Conservation (phyloP, 352 stramenopile species). For the Globisporangium radiosum region DNA sequence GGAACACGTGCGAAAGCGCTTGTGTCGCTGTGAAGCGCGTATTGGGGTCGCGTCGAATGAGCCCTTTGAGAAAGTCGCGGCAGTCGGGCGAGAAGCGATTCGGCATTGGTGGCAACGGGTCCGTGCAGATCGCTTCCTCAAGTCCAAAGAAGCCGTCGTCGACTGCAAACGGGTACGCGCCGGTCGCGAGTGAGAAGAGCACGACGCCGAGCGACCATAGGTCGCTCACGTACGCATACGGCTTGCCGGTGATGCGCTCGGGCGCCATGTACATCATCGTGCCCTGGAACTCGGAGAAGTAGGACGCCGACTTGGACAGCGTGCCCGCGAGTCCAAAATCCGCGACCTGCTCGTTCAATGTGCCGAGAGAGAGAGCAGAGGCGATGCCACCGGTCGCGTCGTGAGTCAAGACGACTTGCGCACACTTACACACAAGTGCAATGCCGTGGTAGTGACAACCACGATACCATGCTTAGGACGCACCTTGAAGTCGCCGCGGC, state of each 20-base stretch:
- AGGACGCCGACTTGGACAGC: conserved; percentile 67
- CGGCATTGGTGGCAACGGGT: conserved; percentile 62
- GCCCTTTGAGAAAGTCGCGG: conserved; percentile 90
- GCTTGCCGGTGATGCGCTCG: conserved; percentile 84
- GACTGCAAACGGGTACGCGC: conserved; percentile 63
- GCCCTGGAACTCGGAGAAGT: conserved; percentile 83
- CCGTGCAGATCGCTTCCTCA: conserved; percentile 76
- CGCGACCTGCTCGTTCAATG: conserved; percentile 29
- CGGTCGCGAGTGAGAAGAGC: conserved; percentile 59
- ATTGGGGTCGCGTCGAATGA: conserved; percentile 86
- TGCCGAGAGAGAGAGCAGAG: no score
- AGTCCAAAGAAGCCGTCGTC: conserved; percentile 80
- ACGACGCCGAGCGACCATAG: conserved; percentile 75
- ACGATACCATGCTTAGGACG: neutral
- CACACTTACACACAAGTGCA: neutral
- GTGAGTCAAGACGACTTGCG: neutral
- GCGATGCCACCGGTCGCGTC: no score
- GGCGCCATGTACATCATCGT: conserved; percentile 95
- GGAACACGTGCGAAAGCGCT: conserved; percentile 89
- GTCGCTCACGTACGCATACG: conserved; percentile 81
- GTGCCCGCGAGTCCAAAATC: conserved; percentile 79
- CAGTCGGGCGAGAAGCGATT: conserved; percentile 81
- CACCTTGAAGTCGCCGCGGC: conserved; percentile 80
- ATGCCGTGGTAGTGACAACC: neutral
- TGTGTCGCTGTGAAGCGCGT: conserved; percentile 76